phyloP scores from a whole-genome alignment of 306 rosid species.

The Fragaria ananassa region DNA sequence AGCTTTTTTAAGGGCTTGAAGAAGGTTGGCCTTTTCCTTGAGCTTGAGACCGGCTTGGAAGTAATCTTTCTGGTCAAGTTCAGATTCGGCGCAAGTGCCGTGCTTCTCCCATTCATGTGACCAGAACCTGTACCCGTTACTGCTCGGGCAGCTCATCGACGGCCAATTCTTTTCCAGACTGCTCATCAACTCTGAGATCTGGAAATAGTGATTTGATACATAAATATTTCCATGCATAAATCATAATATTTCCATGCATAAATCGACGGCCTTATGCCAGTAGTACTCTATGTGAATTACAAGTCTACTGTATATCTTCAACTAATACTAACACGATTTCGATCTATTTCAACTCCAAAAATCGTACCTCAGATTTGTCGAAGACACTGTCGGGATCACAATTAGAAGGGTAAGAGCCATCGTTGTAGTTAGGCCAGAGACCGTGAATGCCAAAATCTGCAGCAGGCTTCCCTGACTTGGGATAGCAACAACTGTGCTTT shows the following conservation, averaged over 20 bases:
- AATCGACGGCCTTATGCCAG: no score
- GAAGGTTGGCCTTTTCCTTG: slow-evolving; percentile 54
- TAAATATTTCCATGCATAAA: not conserved
- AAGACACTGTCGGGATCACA: slow-evolving; percentile 59
- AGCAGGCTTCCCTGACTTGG: slow-evolving; percentile 62
- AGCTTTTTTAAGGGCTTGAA: slow-evolving; percentile 45
- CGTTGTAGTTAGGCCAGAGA: slow-evolving; percentile 70
- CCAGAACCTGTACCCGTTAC: slow-evolving; percentile 75
- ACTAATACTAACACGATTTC: no score
- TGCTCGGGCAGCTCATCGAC: slow-evolving; percentile 80
- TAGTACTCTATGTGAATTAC: no score
- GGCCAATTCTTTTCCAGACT: slow-evolving; percentile 66
- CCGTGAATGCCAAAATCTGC: slow-evolving; percentile 83
- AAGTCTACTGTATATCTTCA: no score
- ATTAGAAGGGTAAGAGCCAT: slow-evolving; percentile 67
- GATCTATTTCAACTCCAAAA: no score
- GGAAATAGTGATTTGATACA: not conserved
- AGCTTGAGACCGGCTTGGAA: slow-evolving; percentile 61
- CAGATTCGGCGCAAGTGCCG: slow-evolving; percentile 77
- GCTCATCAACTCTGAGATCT: slow-evolving; percentile 55
- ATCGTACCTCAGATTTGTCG: slow-evolving; percentile 39
- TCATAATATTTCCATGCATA: not conserved
- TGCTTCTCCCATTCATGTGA: slow-evolving; percentile 92
- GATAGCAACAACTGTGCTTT: slow-evolving; percentile 67
- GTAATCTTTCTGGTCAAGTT: slow-evolving; percentile 59